These are phyloP conservation scores for Ceratocystis cacaofunesta DNA, from an alignment of 2,329 filamentous ascomycete species.

Conservation along the genomic window DNA sequence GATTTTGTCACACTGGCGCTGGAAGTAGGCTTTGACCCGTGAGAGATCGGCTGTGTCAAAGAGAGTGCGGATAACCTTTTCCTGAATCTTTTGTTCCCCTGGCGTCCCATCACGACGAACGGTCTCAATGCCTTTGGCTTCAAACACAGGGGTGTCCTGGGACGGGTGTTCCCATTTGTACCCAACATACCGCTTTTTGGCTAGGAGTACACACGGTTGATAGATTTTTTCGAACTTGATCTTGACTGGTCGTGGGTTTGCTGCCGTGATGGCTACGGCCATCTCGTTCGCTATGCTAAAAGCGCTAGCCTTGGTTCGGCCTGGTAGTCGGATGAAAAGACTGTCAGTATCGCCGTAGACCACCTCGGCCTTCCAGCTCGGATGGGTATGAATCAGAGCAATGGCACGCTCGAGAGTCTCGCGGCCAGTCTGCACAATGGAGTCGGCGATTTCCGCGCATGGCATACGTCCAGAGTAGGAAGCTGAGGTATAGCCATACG, in stretches of 20 bases:
- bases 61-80: slow-evolving; percentile 73
- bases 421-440: slow-evolving; percentile 88
- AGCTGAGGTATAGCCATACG: slow-evolving; percentile 93
- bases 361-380: slow-evolving; percentile 84
- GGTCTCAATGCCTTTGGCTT: slow-evolving; percentile 97
- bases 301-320: slow-evolving; percentile 71
- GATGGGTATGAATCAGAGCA: slow-evolving; percentile 75
- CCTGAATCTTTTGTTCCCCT: slow-evolving; percentile 91
- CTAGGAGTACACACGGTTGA: slow-evolving; percentile 80
- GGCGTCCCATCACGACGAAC: slow-evolving; percentile 89
- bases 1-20: slow-evolving; percentile 79
- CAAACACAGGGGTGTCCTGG: slow-evolving; percentile 73
- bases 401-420: slow-evolving; percentile 93
- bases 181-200: slow-evolving; percentile 96
- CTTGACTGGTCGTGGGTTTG: slow-evolving; percentile 83
- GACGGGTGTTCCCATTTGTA: slow-evolving; percentile 80
- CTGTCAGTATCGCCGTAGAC: slow-evolving; percentile 98
- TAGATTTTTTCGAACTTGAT: slow-evolving; percentile 99
- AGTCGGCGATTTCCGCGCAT: slow-evolving; percentile 93
- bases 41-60: slow-evolving; percentile 84
- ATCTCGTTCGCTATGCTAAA: slow-evolving; percentile 92
- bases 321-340: slow-evolving; percentile 78
- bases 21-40: slow-evolving; percentile 79
- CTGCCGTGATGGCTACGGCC: slow-evolving; percentile 67
- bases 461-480: slow-evolving; percentile 97